Percentiles rank a stretch among this genome's conserved stretches.
Evolutionary conservation across 805 yeast species (phyloP).

Genomic region (Pichia kluyveri): DNA sequence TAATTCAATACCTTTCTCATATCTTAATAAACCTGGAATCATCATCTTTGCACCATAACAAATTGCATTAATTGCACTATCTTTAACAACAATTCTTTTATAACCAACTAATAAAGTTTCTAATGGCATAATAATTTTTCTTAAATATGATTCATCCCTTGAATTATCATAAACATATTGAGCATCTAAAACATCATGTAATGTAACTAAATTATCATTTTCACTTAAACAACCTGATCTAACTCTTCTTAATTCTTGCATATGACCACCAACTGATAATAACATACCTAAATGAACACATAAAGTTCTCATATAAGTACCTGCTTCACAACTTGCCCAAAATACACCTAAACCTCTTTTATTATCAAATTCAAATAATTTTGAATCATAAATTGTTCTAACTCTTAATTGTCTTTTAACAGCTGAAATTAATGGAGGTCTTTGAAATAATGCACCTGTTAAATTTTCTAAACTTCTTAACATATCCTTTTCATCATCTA

Average conservation of each 20-base stretch:
- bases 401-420: conserved; percentile 98
- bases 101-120: conserved; percentile 90
- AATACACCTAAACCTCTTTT: conserved; percentile 95
- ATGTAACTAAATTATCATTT: conserved; percentile 83
- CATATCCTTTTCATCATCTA: conserved; percentile 80
- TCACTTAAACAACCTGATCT: conserved; percentile 95
- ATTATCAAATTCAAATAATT: conserved; percentile 91
- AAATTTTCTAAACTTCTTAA: conserved; percentile 83
- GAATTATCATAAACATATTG: conserved; percentile 97
- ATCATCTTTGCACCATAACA: conserved; percentile 98
- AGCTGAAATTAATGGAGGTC: conserved; percentile 98
- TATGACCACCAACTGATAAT: conserved; percentile 97
- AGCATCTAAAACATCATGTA: conserved; percentile 96
- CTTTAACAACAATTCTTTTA: conserved; percentile 86
- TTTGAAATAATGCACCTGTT: conserved; percentile 97
- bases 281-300: conserved; percentile 99
- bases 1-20: conserved; percentile 94
- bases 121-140: conserved; percentile 90
- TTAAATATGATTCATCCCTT: conserved; percentile 90
- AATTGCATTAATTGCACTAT: conserved; percentile 94
- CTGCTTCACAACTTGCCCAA: conserved; percentile 99
- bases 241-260: conserved; percentile 99
- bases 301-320: conserved; percentile 98
- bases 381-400: conserved; percentile 94
- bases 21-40: conserved; percentile 97